These are phyloP conservation scores for Nigrospora osmanthi DNA, from an alignment of 2,329 filamentous ascomycete genomes.

Conservation along the genomic window DNA sequence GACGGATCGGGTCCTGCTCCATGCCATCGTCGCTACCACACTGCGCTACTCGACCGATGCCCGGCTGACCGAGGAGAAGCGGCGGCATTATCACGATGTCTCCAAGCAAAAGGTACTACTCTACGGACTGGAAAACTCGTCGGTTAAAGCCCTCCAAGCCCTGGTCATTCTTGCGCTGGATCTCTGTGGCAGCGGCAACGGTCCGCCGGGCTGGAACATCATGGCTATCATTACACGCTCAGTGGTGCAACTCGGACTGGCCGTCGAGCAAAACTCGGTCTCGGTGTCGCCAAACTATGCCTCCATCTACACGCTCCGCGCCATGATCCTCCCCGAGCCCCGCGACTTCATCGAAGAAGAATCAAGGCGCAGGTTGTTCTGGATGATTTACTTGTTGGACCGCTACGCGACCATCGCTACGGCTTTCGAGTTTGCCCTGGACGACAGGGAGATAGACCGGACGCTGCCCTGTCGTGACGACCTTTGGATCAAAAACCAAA, in stretches of 20 bases:
- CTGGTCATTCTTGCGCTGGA: constrained; percentile 82
- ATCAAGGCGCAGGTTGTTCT: constrained; percentile 75
- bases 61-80: constrained; percentile 64
- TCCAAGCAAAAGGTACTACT: constrained; percentile 83
- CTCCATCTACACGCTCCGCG: constrained; percentile 83
- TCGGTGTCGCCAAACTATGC: constrained; percentile 71
- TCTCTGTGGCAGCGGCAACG: constrained; percentile 78
- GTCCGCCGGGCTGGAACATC: constrained; percentile 86
- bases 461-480: constrained; percentile 83
- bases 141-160: constrained; percentile 80
- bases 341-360: constrained; percentile 87
- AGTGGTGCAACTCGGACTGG: constrained; percentile 79
- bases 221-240: constrained; percentile 82
- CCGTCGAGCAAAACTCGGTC: constrained; percentile 74
- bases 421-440: constrained; percentile 83
- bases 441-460: constrained; percentile 84
- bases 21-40: constrained; percentile 84
- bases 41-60: constrained; percentile 75
- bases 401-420: constrained; percentile 86
- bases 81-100: constrained; percentile 67
- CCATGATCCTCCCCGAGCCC: constrained; percentile 76
- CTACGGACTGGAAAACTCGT: constrained; percentile 83
- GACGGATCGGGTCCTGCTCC: constrained; percentile 72
- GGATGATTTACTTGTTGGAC: constrained; percentile 90
- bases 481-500: constrained; percentile 74